Conservation (phyloP, 192 early-diverging fungal genomes). For the Chytriomyces hyalinus region DNA sequence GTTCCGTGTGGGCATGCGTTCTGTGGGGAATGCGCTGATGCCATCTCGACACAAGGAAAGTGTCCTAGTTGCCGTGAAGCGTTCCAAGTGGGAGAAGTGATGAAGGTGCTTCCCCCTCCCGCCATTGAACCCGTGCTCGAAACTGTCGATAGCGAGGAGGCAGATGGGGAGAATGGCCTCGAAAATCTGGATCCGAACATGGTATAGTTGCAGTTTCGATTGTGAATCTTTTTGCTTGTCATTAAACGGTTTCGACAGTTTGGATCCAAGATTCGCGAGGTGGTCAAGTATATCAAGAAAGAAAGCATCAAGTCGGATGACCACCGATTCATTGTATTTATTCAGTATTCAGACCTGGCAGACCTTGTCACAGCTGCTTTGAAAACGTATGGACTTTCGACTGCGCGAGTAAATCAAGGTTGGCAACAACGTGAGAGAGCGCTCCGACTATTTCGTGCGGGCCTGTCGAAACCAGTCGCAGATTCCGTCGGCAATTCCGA, state of each 20-base stretch:
- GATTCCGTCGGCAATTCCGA: too few species aligned
- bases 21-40: too few species aligned
- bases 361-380: slow-evolving; percentile 12
- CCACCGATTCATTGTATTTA: slow-evolving; percentile 18
- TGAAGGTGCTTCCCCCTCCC: not conserved
- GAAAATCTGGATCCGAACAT: slow-evolving; percentile 10
- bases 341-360: slow-evolving; percentile 16
- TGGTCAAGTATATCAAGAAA: slow-evolving; percentile 6
- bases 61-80: not conserved
- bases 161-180: not conserved
- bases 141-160: not conserved
- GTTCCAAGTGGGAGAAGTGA: not conserved
- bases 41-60: too few species aligned
- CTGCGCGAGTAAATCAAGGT: slow-evolving; percentile 6
- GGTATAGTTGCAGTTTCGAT: not conserved
- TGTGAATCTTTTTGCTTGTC: not conserved
- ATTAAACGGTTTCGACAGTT: not conserved
- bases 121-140: not conserved
- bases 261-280: slow-evolving; percentile 26
- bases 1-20: too few species aligned
- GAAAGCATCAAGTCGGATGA: not conserved
- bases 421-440: slow-evolving; percentile 13
- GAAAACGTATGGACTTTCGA: slow-evolving; percentile 12
- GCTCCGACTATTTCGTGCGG: slow-evolving; percentile 2
- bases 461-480: not conserved